Conservation (phyloP, 208 protist species). For the Lotmaria passim region DNA sequence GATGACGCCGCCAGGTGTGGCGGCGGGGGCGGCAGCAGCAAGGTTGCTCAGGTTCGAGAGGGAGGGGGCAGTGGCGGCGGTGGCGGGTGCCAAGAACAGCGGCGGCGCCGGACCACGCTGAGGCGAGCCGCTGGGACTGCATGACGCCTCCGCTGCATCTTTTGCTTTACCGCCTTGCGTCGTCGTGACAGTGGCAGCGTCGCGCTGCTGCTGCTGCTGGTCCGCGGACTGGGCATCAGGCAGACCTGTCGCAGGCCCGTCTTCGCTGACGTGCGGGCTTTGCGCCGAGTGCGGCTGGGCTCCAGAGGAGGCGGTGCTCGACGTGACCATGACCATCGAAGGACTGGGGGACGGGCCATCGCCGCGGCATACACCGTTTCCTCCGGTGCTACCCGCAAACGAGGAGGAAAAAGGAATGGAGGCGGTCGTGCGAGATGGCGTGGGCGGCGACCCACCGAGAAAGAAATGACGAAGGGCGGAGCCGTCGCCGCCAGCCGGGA, state of each 20-base stretch:
- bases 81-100: too few species aligned
- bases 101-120: too few species aligned
- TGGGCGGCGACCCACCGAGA: not conserved
- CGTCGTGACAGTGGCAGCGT: too few species aligned
- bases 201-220: too few species aligned
- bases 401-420: slow-evolving; percentile 8
- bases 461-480: slow-evolving; percentile 11
- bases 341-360: not conserved
- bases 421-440: not conserved
- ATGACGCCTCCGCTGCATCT: too few species aligned
- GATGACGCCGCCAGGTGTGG: not conserved
- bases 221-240: too few species aligned
- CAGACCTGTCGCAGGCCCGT: too few species aligned
- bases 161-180: too few species aligned
- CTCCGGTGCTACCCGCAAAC: slow-evolving; percentile 5
- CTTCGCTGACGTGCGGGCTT: too few species aligned
- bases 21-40: too few species aligned
- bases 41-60: not conserved
- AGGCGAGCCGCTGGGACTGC: too few species aligned
- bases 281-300: not conserved
- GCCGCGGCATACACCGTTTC: not conserved
- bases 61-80: not conserved
- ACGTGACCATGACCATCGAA: not conserved
- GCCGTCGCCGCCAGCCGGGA: slow-evolving; percentile 2
- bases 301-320: not conserved